phyloP scores from a whole-genome alignment of 176 grass and related monocot species.

The Secale cereale region DNA sequence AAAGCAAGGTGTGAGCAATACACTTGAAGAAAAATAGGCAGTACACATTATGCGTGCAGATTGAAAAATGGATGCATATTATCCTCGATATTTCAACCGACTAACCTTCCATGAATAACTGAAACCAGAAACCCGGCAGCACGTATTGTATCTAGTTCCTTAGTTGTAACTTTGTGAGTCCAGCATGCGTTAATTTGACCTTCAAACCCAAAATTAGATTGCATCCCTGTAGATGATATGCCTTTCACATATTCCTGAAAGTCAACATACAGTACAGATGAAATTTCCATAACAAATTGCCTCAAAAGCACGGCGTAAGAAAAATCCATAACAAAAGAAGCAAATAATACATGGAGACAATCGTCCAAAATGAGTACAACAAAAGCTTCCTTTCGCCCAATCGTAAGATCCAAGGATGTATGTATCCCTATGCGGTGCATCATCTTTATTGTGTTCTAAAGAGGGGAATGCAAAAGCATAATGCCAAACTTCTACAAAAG shows the following conservation, averaged over 20 bases:
- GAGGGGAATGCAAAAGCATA: neutral
- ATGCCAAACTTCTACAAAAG: neutral
- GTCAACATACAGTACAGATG: neutral
- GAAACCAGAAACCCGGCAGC: constrained; percentile 78
- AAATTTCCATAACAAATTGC: neutral
- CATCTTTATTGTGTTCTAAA: neutral
- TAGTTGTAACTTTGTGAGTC: constrained; percentile 74
- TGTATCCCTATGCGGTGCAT: neutral
- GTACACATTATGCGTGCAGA: neutral
- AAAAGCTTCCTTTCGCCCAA: neutral
- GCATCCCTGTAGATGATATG: constrained; percentile 92
- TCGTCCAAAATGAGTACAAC: neutral
- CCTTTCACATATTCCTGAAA: constrained; percentile 85
- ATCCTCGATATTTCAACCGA: neutral
- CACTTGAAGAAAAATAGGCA: neutral
- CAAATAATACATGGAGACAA: neutral
- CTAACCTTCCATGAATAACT: constrained; percentile 94
- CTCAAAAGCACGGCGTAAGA: too few species aligned
- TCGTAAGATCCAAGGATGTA: neutral
- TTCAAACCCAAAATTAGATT: constrained; percentile 90
- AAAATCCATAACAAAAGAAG: neutral
- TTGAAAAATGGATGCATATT: neutral
- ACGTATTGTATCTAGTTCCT: constrained; percentile 69
- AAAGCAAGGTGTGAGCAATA: neutral
- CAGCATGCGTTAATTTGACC: constrained; percentile 96